Percentiles rank a stretch among this genome's conserved stretches.
phyloP scores from a whole-genome alignment of 78 protist species.

The Carpediemonas membranifera region DNA sequence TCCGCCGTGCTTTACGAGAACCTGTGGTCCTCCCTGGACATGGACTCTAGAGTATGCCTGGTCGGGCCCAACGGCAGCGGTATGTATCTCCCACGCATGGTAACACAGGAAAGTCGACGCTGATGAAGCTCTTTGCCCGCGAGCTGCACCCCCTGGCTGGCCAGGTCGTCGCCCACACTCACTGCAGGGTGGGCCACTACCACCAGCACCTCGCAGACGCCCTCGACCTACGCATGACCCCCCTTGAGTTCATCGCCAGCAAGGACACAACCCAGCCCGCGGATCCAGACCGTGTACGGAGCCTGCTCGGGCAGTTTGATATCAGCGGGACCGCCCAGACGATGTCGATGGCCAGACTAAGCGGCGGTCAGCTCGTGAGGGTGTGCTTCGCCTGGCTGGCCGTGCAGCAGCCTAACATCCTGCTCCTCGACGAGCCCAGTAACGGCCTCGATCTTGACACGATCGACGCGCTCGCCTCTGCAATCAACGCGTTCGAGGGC shows the following conservation, averaged over 20 bases:
- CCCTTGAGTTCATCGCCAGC: slow-evolving; percentile 41
- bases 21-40: too few species aligned
- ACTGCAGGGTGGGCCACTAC: slow-evolving; percentile 51
- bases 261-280: too few species aligned
- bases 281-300: neutral
- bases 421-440: slow-evolving; percentile 82
- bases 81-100: too few species aligned
- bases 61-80: slow-evolving; percentile 88
- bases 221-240: slow-evolving; percentile 46
- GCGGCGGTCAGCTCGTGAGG: slow-evolving; percentile 23
- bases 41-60: slow-evolving; percentile 56
- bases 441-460: slow-evolving; percentile 40
- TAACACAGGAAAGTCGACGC: slow-evolving; percentile 78
- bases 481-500: neutral
- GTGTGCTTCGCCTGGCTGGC: slow-evolving; percentile 9
- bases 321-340: slow-evolving; percentile 17
- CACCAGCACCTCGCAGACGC: slow-evolving; percentile 77
- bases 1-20: too few species aligned
- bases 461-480: slow-evolving; percentile 16
- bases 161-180: slow-evolving; percentile 31
- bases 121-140: slow-evolving; percentile 63
- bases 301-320: slow-evolving; percentile 4
- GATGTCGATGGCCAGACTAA: slow-evolving; percentile 4
- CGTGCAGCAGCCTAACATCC: too few species aligned
- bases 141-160: slow-evolving; percentile 50